These are phyloP conservation scores for Delphinella strobiligena DNA, from an alignment of 2,329 filamentous ascomycete species.

Conservation along the genomic window DNA sequence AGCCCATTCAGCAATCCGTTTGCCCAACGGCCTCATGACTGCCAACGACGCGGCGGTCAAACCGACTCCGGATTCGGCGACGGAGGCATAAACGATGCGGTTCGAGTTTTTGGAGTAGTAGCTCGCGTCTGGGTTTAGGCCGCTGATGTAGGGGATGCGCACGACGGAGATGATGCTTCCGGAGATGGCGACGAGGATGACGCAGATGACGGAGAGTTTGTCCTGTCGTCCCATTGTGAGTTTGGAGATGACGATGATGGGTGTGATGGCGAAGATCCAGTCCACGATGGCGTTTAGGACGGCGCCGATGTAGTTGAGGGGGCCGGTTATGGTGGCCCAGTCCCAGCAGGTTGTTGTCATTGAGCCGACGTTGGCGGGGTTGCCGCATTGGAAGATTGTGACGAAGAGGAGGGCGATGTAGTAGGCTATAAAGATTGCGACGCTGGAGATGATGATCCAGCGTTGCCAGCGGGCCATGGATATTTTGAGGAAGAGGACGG, in stretches of 20 bases:
- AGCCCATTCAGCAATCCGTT: too few species aligned
- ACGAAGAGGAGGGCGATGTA: conserved; percentile 7
- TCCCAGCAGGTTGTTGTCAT: conserved; percentile 2
- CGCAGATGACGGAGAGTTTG: conserved; percentile 4
- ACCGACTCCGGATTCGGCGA: conserved; percentile 8
- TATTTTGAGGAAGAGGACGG: conserved; percentile 9
- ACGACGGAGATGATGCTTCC: conserved; percentile 7
- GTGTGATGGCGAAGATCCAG: conserved; percentile 8
- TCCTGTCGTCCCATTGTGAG: background rate
- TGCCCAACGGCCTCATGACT: conserved; percentile 6
- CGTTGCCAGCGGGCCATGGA: conserved; percentile 2
- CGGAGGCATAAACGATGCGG: conserved; percentile 5
- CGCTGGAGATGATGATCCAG: conserved; percentile 5
- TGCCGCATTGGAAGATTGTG: conserved; percentile 9
- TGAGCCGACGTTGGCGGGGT: conserved; percentile 4
- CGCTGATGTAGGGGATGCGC: conserved; percentile 8
- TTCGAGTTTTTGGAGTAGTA: conserved; percentile 8
- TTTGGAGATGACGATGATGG: conserved; percentile 6
- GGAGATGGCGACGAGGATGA: conserved; percentile 4
- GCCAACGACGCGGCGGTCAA: conserved; percentile 8
- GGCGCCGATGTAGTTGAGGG: conserved; percentile 9
- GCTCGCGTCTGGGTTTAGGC: background rate
- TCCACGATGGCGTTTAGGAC: conserved; percentile 7
- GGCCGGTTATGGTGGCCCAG: conserved; percentile 7
- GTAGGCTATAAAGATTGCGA: conserved; percentile 5